These are phyloP conservation scores for Candida maris DNA, from an alignment of 805 yeast genomes.

Conservation along the genomic window DNA sequence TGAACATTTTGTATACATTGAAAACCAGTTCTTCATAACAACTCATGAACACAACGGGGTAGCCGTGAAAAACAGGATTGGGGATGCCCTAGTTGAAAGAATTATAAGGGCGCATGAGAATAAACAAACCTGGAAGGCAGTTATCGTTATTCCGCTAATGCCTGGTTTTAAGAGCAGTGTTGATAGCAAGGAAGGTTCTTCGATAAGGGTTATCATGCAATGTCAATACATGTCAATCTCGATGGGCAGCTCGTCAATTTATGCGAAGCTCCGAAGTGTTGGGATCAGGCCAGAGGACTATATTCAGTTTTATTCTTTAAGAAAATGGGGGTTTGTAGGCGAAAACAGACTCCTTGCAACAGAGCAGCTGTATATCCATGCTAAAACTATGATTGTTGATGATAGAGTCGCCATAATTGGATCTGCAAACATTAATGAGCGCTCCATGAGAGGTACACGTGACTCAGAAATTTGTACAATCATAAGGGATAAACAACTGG, in stretches of 20 bases:
- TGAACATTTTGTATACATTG: conserved; percentile 89
- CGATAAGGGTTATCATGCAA: conserved; percentile 94
- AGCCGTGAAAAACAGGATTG: conserved; percentile 81
- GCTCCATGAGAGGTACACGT: conserved; percentile 91
- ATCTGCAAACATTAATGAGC: conserved; percentile 93
- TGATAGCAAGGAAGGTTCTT: conserved; percentile 88
- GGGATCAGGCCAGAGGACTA: conserved; percentile 90
- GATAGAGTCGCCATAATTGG: conserved; percentile 94
- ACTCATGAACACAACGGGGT: conserved; percentile 85
- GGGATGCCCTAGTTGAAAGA: conserved; percentile 96
- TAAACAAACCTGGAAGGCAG: conserved; percentile 80
- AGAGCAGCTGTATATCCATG: conserved; percentile 92
- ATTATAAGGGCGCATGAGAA: conserved; percentile 83
- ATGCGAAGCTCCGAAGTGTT: conserved; percentile 69
- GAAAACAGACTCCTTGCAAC: conserved; percentile 68
- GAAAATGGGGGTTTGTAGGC: conserved; percentile 96
- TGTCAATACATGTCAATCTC: conserved; percentile 93
- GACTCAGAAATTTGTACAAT: conserved; percentile 94
- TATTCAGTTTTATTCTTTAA: conserved; percentile 83
- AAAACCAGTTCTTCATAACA: conserved; percentile 91
- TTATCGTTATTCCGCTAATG: conserved; percentile 89
- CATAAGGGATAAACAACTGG: conserved; percentile 75
- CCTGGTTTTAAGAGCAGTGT: conserved; percentile 96
- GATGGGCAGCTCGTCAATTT: conserved; percentile 83
- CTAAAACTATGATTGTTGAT: conserved; percentile 87